Evolutionary conservation across 2,329 filamentous ascomycete species (phyloP).

Genomic region (Penicillium sp.): DNA sequence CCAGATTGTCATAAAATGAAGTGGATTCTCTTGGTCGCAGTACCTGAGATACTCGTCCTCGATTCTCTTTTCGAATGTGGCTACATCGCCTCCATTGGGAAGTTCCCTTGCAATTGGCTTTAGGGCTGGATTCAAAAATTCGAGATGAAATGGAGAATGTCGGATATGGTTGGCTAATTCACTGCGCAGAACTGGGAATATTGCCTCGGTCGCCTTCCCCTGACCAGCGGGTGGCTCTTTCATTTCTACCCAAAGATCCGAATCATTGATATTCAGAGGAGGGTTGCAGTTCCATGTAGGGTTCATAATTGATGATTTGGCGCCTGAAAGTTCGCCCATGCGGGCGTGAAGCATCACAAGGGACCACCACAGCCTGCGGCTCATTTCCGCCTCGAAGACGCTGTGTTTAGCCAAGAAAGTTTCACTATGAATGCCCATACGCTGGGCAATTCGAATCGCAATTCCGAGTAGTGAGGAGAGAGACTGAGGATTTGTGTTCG

Average conservation of each 20-base stretch:
- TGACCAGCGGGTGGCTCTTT: constrained; percentile 22
- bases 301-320: constrained; percentile 34
- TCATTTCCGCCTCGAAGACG: constrained; percentile 65
- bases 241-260: constrained; percentile 42
- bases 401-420: constrained; percentile 45
- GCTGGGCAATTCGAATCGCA: constrained; percentile 65
- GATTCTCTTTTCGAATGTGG: constrained; percentile 40
- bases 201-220: constrained; percentile 8
- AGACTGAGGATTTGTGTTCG: constrained; percentile 60
- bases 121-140: constrained; percentile 46
- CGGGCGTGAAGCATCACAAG: constrained; percentile 68
- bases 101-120: constrained; percentile 31
- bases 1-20: constrained; percentile 53
- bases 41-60: constrained; percentile 49
- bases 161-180: constrained; percentile 15
- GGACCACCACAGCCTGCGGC: constrained; percentile 73
- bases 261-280: constrained; percentile 47
- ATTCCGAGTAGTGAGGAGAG: constrained; percentile 62
- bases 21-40: constrained; percentile 42
- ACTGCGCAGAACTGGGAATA: constrained; percentile 14
- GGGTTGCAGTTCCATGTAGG: constrained; percentile 47
- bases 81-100: constrained; percentile 28
- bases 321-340: constrained; percentile 65
- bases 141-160: constrained; percentile 40
- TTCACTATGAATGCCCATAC: constrained; percentile 68